Base-by-base conservation (phyloP, 129 eudicot genomes). In the Chrysanthemum lavandulifolium region DNA sequence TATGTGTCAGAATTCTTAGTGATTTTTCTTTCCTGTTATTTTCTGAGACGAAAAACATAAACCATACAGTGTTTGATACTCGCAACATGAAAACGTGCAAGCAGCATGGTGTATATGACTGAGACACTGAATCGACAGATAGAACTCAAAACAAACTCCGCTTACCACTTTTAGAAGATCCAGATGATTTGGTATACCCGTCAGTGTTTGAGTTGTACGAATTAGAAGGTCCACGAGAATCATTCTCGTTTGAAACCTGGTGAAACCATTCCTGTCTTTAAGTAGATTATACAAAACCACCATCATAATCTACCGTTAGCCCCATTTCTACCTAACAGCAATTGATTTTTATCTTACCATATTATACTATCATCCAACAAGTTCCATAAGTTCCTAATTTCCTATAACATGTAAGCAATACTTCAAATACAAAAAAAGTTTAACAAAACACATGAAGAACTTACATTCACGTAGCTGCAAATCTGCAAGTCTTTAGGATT, bases 21-120 rank as follows among this genome's bases (percentile, higher is more conserved):
- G 97, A 91, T 71, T 91, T 91, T 61, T 87, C 97, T 89, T 82
- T 91, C 79, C 89, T 79, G 86, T 70, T 78, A 12, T 58, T 78
- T 51, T 88, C 86, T 85, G 76, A 36, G 53, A 70, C 50, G 6
- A 56, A 62, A 78, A 31, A 10, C 2, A 6, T 13, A 21, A 61
- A 73, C 51, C 58, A 4, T 49, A 16, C 64, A 78, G 23, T 18
- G 7, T 27, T 48, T 25, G 61, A 76, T 67, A 67, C 73, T 62
- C 29, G 9, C 50, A 14, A 55, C 16, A 40, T 6, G 48, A 40
- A 65, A 13, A 36, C 19, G n/a, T 18, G 18, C 10, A 11, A 13
- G 16, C 18, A 23, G 47, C 47, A 40, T 40, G 47, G 7, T 62
- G 51, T 51, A 68, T 59, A 18, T 72, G 57, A 73, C 62, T 5